Evolutionary conservation across 441 rosid species (phyloP), one percentile per base, ranked within the genome.

Genomic region (Biscutella auriculata): DNA sequence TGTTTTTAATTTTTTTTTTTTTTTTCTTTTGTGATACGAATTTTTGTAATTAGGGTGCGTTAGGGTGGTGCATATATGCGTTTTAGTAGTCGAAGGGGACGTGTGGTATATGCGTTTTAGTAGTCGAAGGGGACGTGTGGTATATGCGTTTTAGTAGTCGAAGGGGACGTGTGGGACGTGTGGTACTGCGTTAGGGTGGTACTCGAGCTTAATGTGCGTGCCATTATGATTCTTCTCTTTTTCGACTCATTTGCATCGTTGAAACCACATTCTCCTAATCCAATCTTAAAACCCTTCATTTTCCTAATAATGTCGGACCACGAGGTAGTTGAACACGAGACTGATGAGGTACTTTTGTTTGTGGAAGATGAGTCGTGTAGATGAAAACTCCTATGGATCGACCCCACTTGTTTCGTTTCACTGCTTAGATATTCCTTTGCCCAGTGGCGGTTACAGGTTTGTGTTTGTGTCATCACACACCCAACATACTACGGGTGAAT

Each of bases 361-460:
- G 57, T 60, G 33, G 67, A 79, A 45, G 97, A 89, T 68, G 71
- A 70, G 71, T 77, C 34, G 88, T 80, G 53, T 84, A 86, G 37
- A 69, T 89, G 79, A 69, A 78, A 42, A 82, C 81, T 65, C 74
- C 74, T 34, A 68, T 77, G 81, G 80, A 80, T 41, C n/a, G n/a
- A n/a, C n/a, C 65, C 91, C 0, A 73, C 56, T 1, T 33, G 62
- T 6, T 89, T 87, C 73, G 68, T 61, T 52, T 45, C 69, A 21
- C 8, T 63, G 52, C 87, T 89, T 26, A 79, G 72, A 57, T 70
- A 77, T 58, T 89, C 95, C 1, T 53, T 87, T 7, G 51, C 75
- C 23, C 67, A 62, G 17, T 89, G 97, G 97, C 79, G 73, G 65
- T 71, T 62, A 27, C 85, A 82, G 88, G 95, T 75, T 55, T 19